Evolutionary conservation across 768 basidiomycete genomes (phyloP), one percentile per base, ranked within the genome.

Genomic region (Amanita brunnescens): DNA sequence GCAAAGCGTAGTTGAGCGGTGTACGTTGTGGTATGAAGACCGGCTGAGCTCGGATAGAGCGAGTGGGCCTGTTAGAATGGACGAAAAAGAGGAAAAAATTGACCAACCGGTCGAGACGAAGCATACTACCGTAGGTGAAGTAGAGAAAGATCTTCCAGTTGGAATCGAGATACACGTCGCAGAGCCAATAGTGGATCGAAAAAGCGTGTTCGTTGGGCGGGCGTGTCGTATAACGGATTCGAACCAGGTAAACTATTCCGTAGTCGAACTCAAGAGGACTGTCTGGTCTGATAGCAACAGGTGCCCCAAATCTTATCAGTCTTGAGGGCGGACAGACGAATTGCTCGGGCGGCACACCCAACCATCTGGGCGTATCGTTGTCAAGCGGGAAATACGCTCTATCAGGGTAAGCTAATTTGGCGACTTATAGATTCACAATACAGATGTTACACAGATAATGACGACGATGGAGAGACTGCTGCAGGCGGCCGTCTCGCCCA

Each of bases 301-400:
- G n/a, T 93, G 16, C 78, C 83, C 6, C 58, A 77, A 2, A 75
- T 92, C 37, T 62, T 91, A 29, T 71, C 80, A 0, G 70, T 83
- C 57, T 68, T 93, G 7, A 75, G 84, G 69, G 74, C 82, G 2
- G 89, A 91, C 62, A 70, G 80, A 48, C 78, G 80, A 42, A 84
- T 89, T 62, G 72, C 86, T 12, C 77, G 85, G 8, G 86, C 86
- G 1, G 79, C 86, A 20, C 87, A 86, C 67, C 87, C 87, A 13
- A 74, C 82, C 30, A 91, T 91, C 55, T 82, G 89, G 52, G 87
- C 89, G 42, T 91, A 87, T 85, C 74, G 86, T 57, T 89, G 85
- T 71, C 78, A 79, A 60, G 74, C 81, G 3, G 80, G 80, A 38
- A 74, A 65, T 41, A 64, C 87, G 2, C n/a, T n/a, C n/a, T n/a